These are phyloP conservation scores for Myxozyma kluyveri DNA, from an alignment of 805 yeast genomes.

Conservation along the genomic window DNA sequence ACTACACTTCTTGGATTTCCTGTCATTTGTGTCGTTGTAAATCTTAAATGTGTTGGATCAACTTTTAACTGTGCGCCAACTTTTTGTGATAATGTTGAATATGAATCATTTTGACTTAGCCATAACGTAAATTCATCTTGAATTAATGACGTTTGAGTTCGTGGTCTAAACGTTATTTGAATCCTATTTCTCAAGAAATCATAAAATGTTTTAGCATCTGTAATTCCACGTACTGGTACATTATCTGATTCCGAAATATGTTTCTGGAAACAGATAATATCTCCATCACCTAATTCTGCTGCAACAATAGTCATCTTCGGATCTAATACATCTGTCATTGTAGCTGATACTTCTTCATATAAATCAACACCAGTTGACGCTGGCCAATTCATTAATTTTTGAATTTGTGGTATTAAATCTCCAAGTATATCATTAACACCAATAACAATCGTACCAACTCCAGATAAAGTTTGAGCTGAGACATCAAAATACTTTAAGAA, in stretches of 20 bases:
- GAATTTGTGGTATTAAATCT: constrained; percentile 35
- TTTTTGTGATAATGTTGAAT: constrained; percentile 57
- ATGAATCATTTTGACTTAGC: constrained; percentile 61
- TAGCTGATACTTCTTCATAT: constrained; percentile 40
- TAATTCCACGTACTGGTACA: constrained; percentile 7
- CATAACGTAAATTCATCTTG: constrained; percentile 49
- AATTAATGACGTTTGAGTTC: constrained; percentile 27
- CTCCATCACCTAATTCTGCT: constrained; percentile 41
- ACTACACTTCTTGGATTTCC: constrained; percentile 44
- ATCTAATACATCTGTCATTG: constrained; percentile 37
- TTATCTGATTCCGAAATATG: constrained; percentile 28
- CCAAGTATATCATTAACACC: constrained; percentile 46
- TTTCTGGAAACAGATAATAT: constrained; percentile 39
- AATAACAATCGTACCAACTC: constrained; percentile 60
- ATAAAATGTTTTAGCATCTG: constrained; percentile 33
- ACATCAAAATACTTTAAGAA: constrained; percentile 67
- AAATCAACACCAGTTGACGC: constrained; percentile 32
- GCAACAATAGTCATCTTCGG: constrained; percentile 33
- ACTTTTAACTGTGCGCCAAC: constrained; percentile 55
- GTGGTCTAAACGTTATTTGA: constrained; percentile 32
- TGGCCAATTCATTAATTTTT: constrained; percentile 35
- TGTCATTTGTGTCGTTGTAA: constrained; percentile 63
- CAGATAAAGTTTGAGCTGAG: constrained; percentile 52
- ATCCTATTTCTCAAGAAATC: constrained; percentile 38
- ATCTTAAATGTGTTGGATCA: constrained; percentile 60